A percentile compares a stretch with the other conserved stretches of the same genome.
Evolutionary conservation across 441 rosid species (phyloP).

Genomic region (Brassica balearica): DNA sequence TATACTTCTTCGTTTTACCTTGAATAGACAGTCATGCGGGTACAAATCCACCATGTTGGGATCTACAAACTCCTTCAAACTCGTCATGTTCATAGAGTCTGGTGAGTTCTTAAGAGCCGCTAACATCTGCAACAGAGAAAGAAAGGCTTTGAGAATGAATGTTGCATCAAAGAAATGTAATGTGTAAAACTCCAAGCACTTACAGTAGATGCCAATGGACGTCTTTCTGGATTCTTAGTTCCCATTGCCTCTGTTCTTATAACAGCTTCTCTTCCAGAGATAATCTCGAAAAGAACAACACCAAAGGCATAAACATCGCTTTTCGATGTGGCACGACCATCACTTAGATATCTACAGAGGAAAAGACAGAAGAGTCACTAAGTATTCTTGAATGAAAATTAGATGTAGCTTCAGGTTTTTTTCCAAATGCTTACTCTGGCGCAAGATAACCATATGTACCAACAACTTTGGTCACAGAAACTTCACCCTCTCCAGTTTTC

Average conservation of each 20-base stretch:
- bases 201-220: constrained; percentile 88
- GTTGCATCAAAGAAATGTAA: constrained; percentile 17
- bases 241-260: constrained; percentile 68
- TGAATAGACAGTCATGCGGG: constrained; percentile 91
- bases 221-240: constrained; percentile 77
- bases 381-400: constrained; percentile 14
- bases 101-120: constrained; percentile 76
- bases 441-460: constrained; percentile 97
- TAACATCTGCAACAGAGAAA: constrained; percentile 70
- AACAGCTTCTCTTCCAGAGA: constrained; percentile 90
- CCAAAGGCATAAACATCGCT: constrained; percentile 99
- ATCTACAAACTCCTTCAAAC: constrained; percentile 78
- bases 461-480: constrained; percentile 89
- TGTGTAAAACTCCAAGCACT: constrained; percentile 46
- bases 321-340: constrained; percentile 86
- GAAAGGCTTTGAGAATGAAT: background rate
- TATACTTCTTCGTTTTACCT: constrained; percentile 57
- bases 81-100: constrained; percentile 73
- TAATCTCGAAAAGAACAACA: constrained; percentile 89
- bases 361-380: constrained; percentile 22
- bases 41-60: constrained; percentile 84
- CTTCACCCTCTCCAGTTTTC: constrained; percentile 81
- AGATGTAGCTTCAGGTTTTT: constrained; percentile 16
- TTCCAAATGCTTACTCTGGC: constrained; percentile 74
- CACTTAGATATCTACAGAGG: constrained; percentile 75